phyloP scores from a whole-genome alignment of 768 basidiomycete species.

The Coprinopsis cinerea region DNA sequence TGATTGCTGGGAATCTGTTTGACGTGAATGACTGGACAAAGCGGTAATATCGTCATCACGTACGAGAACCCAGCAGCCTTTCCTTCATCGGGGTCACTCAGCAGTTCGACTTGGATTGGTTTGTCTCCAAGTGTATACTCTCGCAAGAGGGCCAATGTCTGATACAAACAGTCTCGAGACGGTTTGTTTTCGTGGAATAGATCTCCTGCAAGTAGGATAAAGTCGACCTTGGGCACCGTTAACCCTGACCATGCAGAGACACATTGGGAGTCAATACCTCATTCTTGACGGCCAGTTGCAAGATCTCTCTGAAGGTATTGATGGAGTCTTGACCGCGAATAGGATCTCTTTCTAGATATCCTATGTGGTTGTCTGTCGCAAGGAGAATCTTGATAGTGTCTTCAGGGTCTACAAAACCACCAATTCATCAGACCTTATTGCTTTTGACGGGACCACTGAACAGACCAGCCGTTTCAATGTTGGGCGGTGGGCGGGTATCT shows the following conservation, averaged over 20 bases:
- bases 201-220: conserved; percentile 91
- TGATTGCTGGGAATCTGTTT: conserved; percentile 86
- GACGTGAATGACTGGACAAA: background rate
- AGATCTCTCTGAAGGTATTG: conserved; percentile 90
- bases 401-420: conserved; percentile 39
- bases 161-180: conserved; percentile 82
- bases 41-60: conserved; percentile 21
- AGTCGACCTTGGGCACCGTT: conserved; percentile 69
- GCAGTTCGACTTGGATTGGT: conserved; percentile 83
- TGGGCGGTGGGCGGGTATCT: background rate
- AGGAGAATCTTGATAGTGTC: conserved; percentile 80
- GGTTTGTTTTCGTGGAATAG: conserved; percentile 98
- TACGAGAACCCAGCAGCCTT: conserved; percentile 81
- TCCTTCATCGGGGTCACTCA: conserved; percentile 92
- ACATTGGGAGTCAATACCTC: conserved; percentile 64
- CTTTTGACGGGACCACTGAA: background rate
- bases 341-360: conserved; percentile 91
- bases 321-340: conserved; percentile 92
- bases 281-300: conserved; percentile 84
- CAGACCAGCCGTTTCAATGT: background rate
- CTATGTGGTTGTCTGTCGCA: conserved; percentile 95
- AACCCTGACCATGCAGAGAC: background rate
- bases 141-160: conserved; percentile 81
- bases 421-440: conserved; percentile 3
- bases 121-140: conserved; percentile 88